Base-by-base conservation (phyloP, 129 eudicot species). In the Escallonia rubra region DNA sequence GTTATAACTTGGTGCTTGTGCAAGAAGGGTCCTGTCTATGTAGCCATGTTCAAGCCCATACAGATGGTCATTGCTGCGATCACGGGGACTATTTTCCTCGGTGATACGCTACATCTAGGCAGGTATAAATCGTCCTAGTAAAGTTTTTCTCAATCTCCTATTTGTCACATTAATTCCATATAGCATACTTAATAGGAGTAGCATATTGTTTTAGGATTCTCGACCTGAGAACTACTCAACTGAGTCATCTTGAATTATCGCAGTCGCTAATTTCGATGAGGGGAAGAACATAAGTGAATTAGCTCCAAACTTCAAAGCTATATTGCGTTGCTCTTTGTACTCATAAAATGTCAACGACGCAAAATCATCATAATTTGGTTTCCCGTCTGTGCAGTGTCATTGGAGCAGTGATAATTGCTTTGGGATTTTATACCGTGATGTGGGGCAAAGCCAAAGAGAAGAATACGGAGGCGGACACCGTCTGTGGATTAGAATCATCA, bases 351-450 rank as follows among this genome's bases (percentile, higher is more conserved):
- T n/a, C 10, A 50, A 5, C 0, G 13, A 50, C 34, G 34, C 34
- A 23, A 23, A 23, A 23, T 23, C 34, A 23, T 23, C 41, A 58
- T 58, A 10, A 8, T 14, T 15, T 39, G 6, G 2, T 44, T 63
- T 44, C 64, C 41, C 65, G 73, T 47, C 50, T 64, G 41, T 83
- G 71, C 80, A 89, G 96, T 65, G 76, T 89, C 43, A 76, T 89
- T 49, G 96, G 96, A 66, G 78, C 90, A 15, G 55, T 60, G 13
- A 68, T 80, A 44, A 86, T 89, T 10, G 78, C 76, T 3, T 52
- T 77, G 4, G 96, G 96, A 64, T 86, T 89, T 66, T 89, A 89
- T 74, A 73, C 83, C 4, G 96, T 86, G 52, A 81, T 86, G 67
- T 89, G 89, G 89, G 96, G 93, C 53, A 79, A 82, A 67, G 66